phyloP scores from a whole-genome alignment of 2,329 filamentous ascomycete species.

The Parafenestella ontariensis region DNA sequence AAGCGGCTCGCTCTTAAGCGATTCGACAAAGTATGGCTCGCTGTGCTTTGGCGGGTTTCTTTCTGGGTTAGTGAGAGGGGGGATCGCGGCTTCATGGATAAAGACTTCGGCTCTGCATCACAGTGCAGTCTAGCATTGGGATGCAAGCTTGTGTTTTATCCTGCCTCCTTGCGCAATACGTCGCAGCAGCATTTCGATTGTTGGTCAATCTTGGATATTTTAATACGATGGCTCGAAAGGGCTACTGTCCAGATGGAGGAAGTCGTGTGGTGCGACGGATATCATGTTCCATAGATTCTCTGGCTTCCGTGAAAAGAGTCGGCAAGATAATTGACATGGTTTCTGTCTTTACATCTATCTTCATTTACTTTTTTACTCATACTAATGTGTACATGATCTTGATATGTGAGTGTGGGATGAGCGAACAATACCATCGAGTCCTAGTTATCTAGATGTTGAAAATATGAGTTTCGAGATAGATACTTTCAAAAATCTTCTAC shows the following conservation, averaged over 20 bases:
- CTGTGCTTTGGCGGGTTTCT: slow-evolving; percentile 11
- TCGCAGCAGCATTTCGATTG: slow-evolving; percentile 46
- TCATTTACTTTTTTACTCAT: not conserved
- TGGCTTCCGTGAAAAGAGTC: slow-evolving; percentile 30
- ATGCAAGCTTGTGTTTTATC: slow-evolving; percentile 38
- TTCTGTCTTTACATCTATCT: slow-evolving; percentile 29
- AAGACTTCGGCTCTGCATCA: slow-evolving; percentile 43
- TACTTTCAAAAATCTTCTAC: no score
- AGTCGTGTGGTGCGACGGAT: slow-evolving; percentile 46
- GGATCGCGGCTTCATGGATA: slow-evolving; percentile 39
- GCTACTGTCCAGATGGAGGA: slow-evolving; percentile 38
- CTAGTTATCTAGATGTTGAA: no score
- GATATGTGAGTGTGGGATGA: no score
- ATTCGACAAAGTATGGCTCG: slow-evolving; percentile 10
- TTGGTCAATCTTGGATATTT: slow-evolving; percentile 37
- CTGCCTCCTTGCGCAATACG: slow-evolving; percentile 32
- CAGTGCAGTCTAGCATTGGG: slow-evolving; percentile 44
- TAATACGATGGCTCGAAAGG: slow-evolving; percentile 44
- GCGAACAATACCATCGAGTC: no score
- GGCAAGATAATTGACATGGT: slow-evolving; percentile 42
- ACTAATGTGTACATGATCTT: not conserved
- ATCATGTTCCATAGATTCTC: slow-evolving; percentile 44
- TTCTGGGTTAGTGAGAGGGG: slow-evolving; percentile 20
- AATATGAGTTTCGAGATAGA: no score
- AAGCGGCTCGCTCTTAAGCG: slow-evolving; percentile 32